Conservation (phyloP, 2,329 filamentous ascomycete species). For the Claviceps sp. region DNA sequence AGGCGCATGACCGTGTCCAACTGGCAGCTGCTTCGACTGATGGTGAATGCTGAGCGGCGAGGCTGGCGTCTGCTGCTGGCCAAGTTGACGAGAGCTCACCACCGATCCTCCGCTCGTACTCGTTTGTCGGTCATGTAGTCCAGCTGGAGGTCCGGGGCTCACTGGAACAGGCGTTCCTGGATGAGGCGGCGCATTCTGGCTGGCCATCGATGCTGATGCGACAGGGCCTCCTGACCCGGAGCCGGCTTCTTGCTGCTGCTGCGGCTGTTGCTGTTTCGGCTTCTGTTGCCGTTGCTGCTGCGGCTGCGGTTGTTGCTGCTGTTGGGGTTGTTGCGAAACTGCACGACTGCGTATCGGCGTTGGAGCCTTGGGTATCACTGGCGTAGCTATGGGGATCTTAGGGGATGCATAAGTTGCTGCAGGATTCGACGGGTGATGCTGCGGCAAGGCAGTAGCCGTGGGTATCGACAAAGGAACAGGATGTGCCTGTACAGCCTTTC, state of each 20-base stretch:
- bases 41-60: slow-evolving; percentile 39
- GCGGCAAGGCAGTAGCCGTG: slow-evolving; percentile 30
- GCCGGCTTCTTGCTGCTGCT: slow-evolving; percentile 41
- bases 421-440: slow-evolving; percentile 40
- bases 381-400: slow-evolving; percentile 65
- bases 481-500: slow-evolving; percentile 17
- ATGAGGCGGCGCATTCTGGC: slow-evolving; percentile 46
- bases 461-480: slow-evolving; percentile 26
- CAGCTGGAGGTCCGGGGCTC: slow-evolving; percentile 46
- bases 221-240: slow-evolving; percentile 48
- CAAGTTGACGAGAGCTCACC: slow-evolving; percentile 15
- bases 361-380: slow-evolving; percentile 67
- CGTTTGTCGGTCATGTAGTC: slow-evolving; percentile 46
- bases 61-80: slow-evolving; percentile 23
- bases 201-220: slow-evolving; percentile 39
- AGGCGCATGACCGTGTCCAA: slow-evolving; percentile 26
- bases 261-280: not conserved
- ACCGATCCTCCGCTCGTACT: slow-evolving; percentile 25
- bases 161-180: slow-evolving; percentile 49
- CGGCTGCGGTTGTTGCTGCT: not conserved
- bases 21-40: slow-evolving; percentile 11
- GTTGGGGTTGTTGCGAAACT: slow-evolving; percentile 51
- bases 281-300: slow-evolving; percentile 26
- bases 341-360: slow-evolving; percentile 68
- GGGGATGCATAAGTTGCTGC: slow-evolving; percentile 57